Evolutionary conservation across 2,329 filamentous ascomycete species (phyloP), one percentile per base, ranked within the genome.

Genomic region (Aspergillus aculeatinus): DNA sequence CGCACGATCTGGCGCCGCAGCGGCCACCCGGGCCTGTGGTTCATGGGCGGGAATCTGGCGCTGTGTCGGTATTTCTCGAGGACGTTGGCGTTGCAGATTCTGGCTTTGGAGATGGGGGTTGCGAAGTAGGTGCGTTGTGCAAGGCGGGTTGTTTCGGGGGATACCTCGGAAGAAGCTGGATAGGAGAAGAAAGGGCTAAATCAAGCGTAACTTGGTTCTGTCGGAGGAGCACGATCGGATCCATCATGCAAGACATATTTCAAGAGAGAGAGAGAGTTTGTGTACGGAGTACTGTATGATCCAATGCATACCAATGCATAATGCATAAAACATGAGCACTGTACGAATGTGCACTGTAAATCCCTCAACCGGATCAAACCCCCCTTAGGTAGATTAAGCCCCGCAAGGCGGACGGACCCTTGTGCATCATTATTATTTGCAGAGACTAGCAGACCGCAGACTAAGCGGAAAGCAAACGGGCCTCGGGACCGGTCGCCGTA

Each of bases 11-110:
- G 86, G 86, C 80, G 82, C 58, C 76, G 76, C 27, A 87, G 80
- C 19, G 87, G 87, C 0, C 86, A 89, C 58, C 85, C 85, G 0
- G 87, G 86, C 0, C 85, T 89, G 62, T 90, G 87, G 87, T 85
- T 87, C 64, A 85, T 87, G 67, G 87, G 86, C 0, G 87, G 87
- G 0, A 89, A 88, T 66, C 67, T 89, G 39, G 85, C 85, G 0
- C 72, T 89, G 59, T 86, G 85, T 63, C 77, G 87, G 52, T 88
- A 86, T 60, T 89, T 81, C 66, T 89, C 86, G 0, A 80, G 79
- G 47, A 50, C 79, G 31, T 62, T 84, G 67, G 82, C 81, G 6
- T 66, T 84, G 66, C 79, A 82, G 72, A 82, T 83, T 55, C 81
- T 81, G 69, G 80, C 73, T 0, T 52, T 77, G 14, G 74, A 80